Base-by-base conservation (phyloP, 108 stramenopile genomes). In the Schizochytrium sp. region DNA sequence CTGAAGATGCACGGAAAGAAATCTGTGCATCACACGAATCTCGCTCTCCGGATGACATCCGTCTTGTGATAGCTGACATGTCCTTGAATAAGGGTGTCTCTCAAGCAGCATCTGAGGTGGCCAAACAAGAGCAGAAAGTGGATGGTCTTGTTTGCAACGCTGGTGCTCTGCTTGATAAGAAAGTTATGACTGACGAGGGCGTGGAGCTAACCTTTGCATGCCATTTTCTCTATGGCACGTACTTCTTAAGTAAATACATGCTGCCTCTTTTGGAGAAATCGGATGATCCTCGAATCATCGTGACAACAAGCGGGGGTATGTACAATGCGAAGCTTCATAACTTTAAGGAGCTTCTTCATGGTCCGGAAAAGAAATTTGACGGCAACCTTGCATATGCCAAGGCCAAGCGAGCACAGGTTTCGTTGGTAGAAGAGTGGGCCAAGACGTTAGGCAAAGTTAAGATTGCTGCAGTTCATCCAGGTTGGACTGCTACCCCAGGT, bases 81-180 rank as follows among this genome's bases (percentile, higher is more conserved):
- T 87, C 92, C 19, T 94, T 96, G 89, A 87, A 95, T 7, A 72
- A 89, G 46, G 94, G 95, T 61, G 93, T 98, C 46, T 72, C 91
- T 89, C 61, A 87, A 44, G 93, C 94, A 1, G 96, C 93, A 15
- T 55, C 91, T 56, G 90, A 93, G 57, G 91, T 97, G 17, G 89
- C 93, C 87, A 56, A 64, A 8, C 94, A 91, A 89, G 96, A 96
- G 92, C 38, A 60, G 8, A 90, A 93, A 88, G 72, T 98, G 3
- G 95, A 98, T 91, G 94, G 91, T 45, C 72, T 98, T 72, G 95
- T 98, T 15, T 98, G 97, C 89, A 97, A 97, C 89, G 97, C 96
- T 2, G 97, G 97, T 0, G 97, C 93, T 17, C 90, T 98, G 41
- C 93, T 96, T 72, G 96, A 97, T 87, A 94, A 97, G 17, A 91